Evolutionary conservation across 768 basidiomycete species (phyloP), one percentile per base, ranked within the genome.

Genomic region (Auriscalpium vulgare): DNA sequence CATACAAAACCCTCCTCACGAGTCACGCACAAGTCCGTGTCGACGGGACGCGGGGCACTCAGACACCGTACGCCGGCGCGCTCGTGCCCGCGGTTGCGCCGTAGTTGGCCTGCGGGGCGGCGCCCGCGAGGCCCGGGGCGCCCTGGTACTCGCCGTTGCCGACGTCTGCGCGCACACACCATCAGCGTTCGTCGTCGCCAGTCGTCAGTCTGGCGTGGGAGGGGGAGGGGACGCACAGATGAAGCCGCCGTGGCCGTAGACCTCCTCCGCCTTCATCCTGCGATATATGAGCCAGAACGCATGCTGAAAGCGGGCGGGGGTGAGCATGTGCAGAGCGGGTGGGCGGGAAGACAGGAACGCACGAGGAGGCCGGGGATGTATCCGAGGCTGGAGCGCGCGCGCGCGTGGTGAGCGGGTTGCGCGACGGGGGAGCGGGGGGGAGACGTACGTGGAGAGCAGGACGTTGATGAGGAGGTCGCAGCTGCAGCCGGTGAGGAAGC

Each of bases 251-350:
- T 66, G 71, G 10, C 91, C 91, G 64, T 89, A 95, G 43, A 75
- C 77, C 63, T 91, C 89, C 64, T 91, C 88, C 0, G 91, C 92
- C 63, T 88, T 78, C 79, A 91, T 91, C 79, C 86, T 88, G 78
- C 79, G 86, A 74, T 92, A 92, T 55, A 93, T 91, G 52, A 95
- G 77, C 87, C 87, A 92, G 73, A 92, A 91, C 1, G 89, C 87
- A 66, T 93, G 90, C 80, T 81, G n/a, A n/a, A n/a, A n/a, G n/a
- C n/a, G n/a, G n/a, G n/a, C n/a, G n/a, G n/a, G n/a, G n/a, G n/a
- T n/a, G n/a, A n/a, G n/a, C n/a, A n/a, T n/a, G n/a, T n/a, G n/a
- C n/a, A n/a, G n/a, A n/a, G n/a, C 37, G 46, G 43, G 37, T 29
- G 29, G 36, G 10, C 35, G 54, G 37, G 35, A 4, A 29, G 4